Evolutionary conservation across 108 stramenopile species (phyloP), one percentile per base, ranked within the genome.

Genomic region (Cyclotella sp.): DNA sequence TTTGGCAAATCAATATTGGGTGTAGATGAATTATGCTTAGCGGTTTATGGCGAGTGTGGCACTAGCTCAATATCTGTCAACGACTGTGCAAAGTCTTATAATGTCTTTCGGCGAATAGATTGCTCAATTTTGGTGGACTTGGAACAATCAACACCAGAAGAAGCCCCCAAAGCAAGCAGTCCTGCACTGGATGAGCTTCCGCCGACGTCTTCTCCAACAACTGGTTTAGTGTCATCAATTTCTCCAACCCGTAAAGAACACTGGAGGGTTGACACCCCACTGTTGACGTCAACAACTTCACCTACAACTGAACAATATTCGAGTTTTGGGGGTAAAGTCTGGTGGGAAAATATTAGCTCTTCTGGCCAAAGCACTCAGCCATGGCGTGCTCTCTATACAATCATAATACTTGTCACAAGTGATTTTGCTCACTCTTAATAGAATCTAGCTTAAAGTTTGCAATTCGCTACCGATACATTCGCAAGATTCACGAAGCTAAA

Each of bases 51-150:
- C 11, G 67, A 68, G 49, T 68, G 67, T 49, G 67, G 21, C n/a
- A 68, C 67, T 0, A 68, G 26, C 29, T 12, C 24, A 53, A 34
- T 61, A 12, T 68, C 67, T 18, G 26, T 68, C 9, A 68, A 68
- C 30, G 28, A 68, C 30, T 68, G 67, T 51, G 67, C 16, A 51
- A 30, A 14, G 8, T 3, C 27, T 29, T 52, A 51, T 9, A 68
- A 68, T 53, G 49, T 68, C 27, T 68, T 51, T 29, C 1, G 28
- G 43, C 67, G 67, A 61, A 59, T 72, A 9, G 59, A 60, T 41
- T 72, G 61, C 14, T 47, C 71, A 40, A 39, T 15, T 8, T 39
- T 61, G 34, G 60, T 61, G 30, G 34, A 61, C 13, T 39, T 19
- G 2, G 30, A 29, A 61, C 4, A 61, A 7, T 61, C 60, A 61